Evolutionary conservation across 2,329 filamentous ascomycete species (phyloP).

Genomic region (Claviceps digitariae): DNA sequence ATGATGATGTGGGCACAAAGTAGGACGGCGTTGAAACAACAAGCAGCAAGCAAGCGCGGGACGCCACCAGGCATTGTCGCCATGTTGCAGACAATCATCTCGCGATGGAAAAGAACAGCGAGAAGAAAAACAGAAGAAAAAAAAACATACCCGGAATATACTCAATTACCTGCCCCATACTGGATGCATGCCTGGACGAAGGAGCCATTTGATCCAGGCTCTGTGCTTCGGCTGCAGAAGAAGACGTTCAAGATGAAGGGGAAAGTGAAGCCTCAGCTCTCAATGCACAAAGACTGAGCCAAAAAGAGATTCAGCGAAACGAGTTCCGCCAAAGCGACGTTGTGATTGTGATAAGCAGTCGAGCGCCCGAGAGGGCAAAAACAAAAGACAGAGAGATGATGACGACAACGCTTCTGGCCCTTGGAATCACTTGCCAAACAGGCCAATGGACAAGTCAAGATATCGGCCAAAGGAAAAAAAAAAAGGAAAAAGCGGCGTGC

Average conservation of each 20-base stretch:
- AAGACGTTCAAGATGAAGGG: not conserved
- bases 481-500: too few species aligned
- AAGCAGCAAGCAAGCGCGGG: not conserved
- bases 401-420: not conserved
- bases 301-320: not conserved
- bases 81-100: too few species aligned
- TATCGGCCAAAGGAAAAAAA: too few species aligned
- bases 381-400: not conserved
- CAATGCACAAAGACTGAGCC: too few species aligned
- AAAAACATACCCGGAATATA: constrained; percentile 71
- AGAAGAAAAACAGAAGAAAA: not conserved
- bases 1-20: too few species aligned
- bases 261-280: too few species aligned
- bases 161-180: constrained; percentile 82
- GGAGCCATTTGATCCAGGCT: constrained; percentile 32
- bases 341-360: not conserved
- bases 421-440: not conserved
- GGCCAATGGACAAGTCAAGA: too few species aligned
- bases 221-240: not conserved
- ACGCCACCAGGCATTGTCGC: too few species aligned
- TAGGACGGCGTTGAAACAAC: too few species aligned
- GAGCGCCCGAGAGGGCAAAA: not conserved
- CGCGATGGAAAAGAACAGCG: too few species aligned
- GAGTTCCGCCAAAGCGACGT: not conserved
- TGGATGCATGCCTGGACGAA: constrained; percentile 35